A percentile compares a stretch with the other conserved stretches of the same genome.
Conservation (phyloP, 805 yeast species). For the Wickerhamiella brachini region DNA sequence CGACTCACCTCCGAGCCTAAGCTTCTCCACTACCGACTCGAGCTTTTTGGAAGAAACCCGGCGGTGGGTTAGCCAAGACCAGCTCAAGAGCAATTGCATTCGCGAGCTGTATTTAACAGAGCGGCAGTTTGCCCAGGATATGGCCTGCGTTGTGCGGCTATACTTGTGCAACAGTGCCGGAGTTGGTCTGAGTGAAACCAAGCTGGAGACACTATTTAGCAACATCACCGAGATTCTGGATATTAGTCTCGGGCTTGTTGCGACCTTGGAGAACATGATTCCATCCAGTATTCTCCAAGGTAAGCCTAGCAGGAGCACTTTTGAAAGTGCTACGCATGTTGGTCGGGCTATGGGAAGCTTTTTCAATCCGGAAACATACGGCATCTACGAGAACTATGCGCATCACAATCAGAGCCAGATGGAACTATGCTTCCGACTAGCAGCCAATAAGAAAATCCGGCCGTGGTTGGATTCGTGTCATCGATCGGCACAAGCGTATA, state of each 20-base stretch:
- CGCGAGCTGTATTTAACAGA: constrained; percentile 29
- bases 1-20: constrained; percentile 8
- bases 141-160: constrained; percentile 24
- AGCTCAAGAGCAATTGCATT: constrained; percentile 20
- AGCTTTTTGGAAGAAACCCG: not conserved
- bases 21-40: not conserved
- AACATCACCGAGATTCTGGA: constrained; percentile 24
- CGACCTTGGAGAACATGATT: constrained; percentile 18
- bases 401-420: constrained; percentile 21
- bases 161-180: constrained; percentile 19
- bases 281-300: constrained; percentile 21
- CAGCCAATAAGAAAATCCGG: constrained; percentile 14
- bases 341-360: constrained; percentile 22
- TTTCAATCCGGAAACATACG: constrained; percentile 21
- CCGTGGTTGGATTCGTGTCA: constrained; percentile 26
- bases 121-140: constrained; percentile 24
- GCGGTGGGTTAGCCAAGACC: constrained; percentile 2
- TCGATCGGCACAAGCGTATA: constrained; percentile 17
- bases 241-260: constrained; percentile 21
- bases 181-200: constrained; percentile 19
- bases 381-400: constrained; percentile 24
- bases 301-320: not conserved
- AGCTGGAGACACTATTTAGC: constrained; percentile 20
- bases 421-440: constrained; percentile 11
- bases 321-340: constrained; percentile 12